A percentile compares a stretch with the other conserved stretches of the same genome.
Conservation (phyloP, 163 green algal genomes). For the Volvox carteri region DNA sequence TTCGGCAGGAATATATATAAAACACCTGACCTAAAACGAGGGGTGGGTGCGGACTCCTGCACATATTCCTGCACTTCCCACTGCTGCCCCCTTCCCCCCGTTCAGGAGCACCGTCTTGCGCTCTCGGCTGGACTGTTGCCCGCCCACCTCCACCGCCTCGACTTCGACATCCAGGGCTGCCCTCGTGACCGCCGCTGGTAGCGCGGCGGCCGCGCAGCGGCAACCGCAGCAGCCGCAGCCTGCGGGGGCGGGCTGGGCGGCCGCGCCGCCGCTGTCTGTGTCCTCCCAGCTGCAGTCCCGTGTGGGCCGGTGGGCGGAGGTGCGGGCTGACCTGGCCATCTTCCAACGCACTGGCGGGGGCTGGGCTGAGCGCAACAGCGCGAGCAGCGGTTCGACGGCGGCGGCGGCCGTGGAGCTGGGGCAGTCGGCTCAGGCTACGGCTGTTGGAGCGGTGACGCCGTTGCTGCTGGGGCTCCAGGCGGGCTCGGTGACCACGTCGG, state of each 20-base stretch:
- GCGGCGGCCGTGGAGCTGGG: neutral
- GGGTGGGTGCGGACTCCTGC: too few relatives aligned
- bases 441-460: neutral
- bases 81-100: too few relatives aligned
- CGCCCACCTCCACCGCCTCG: neutral
- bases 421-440: neutral
- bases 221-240: too few relatives aligned
- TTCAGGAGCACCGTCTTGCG: conserved; percentile 39
- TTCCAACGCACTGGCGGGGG: conserved; percentile 6
- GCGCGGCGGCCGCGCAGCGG: too few relatives aligned
- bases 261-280: conserved; percentile 15
- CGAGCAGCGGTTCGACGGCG: too few relatives aligned
- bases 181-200: too few relatives aligned
- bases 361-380: too few relatives aligned
- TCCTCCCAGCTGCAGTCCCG: neutral
- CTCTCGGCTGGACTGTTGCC: conserved; percentile 23
- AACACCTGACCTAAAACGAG: too few relatives aligned
- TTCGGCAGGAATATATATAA: too few relatives aligned
- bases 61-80: too few relatives aligned
- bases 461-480: conserved; percentile 47
- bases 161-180: neutral
- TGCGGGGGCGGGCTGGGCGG: neutral
- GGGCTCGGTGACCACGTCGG: neutral
- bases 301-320: neutral
- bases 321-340: conserved; percentile 3